Conservation (phyloP, 1,284 basidiomycete species). For the Takashimella tepidaria region DNA sequence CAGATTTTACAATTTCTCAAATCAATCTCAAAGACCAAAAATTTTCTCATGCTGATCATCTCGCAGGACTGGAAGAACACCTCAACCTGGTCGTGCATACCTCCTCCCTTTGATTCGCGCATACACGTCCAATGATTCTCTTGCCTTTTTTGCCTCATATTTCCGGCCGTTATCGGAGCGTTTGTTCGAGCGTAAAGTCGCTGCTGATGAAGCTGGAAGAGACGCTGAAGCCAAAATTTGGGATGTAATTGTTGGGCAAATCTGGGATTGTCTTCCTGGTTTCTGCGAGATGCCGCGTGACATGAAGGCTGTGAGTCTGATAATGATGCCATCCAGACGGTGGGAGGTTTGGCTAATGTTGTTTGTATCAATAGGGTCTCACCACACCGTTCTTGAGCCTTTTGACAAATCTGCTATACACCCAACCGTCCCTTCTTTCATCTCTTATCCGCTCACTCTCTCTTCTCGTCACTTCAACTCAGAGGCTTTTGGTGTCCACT, state of each 20-base stretch:
- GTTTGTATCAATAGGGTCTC: no score
- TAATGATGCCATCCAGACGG: no score
- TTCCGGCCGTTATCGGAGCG: slow-evolving; percentile 92
- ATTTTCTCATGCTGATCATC: not conserved
- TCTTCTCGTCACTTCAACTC: slow-evolving; percentile 64
- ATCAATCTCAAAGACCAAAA: no score
- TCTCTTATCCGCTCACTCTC: slow-evolving; percentile 77
- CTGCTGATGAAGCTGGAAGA: slow-evolving; percentile 64
- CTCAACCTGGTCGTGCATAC: slow-evolving; percentile 66
- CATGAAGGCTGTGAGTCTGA: slow-evolving; percentile 51
- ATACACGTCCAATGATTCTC: slow-evolving; percentile 67
- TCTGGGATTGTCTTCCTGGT: slow-evolving; percentile 67
- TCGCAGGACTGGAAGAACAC: slow-evolving; percentile 35
- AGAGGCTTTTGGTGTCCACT: slow-evolving; percentile 49
- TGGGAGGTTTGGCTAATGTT: no score
- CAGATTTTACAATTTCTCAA: not conserved
- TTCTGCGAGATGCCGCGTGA: slow-evolving; percentile 78
- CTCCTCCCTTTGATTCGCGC: slow-evolving; percentile 84
- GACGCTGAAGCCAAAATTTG: slow-evolving; percentile 87
- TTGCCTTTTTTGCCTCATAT: slow-evolving; percentile 79
- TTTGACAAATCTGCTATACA: slow-evolving; percentile 85
- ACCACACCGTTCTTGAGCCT: slow-evolving; percentile 72
- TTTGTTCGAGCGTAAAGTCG: slow-evolving; percentile 79
- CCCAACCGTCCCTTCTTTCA: slow-evolving; percentile 75
- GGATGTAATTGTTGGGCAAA: slow-evolving; percentile 84